Percentiles rank a stretch among this genome's conserved stretches.
phyloP scores from a whole-genome alignment of 164 flowering plant species.

The Hamamelis virginiana region DNA sequence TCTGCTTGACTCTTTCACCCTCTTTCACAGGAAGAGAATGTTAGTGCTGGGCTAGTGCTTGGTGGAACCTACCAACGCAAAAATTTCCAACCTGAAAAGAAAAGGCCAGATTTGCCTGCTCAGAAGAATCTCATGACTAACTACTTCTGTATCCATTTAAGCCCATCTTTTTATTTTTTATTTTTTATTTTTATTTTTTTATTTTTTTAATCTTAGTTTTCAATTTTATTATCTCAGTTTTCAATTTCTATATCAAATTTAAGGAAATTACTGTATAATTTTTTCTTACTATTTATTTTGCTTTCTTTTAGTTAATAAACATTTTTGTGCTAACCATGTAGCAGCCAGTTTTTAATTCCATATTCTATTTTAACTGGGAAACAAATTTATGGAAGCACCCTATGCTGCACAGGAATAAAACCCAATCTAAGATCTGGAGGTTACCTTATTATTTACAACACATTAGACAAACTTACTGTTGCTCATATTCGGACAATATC shows the following conservation, averaged over 20 bases:
- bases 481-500: no score
- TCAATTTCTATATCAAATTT: background rate
- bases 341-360: background rate
- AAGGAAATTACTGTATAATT: no score
- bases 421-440: no score
- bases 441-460: no score
- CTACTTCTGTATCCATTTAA: conserved; percentile 83
- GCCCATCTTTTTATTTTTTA: background rate
- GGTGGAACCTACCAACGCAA: conserved; percentile 33
- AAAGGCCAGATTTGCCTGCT: conserved; percentile 69
- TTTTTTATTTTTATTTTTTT: no score
- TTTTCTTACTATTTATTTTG: background rate
- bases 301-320: background rate
- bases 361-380: background rate
- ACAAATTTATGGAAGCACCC: background rate
- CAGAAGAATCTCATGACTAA: conserved; percentile 89
- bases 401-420: background rate
- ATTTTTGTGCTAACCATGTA: background rate
- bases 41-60: conserved; percentile 18
- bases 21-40: conserved; percentile 38
- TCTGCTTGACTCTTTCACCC: no score
- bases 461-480: no score
- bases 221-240: background rate
- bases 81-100: conserved; percentile 45
- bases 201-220: background rate